A percentile compares a stretch with the other conserved stretches of the same genome.
Conservation (phyloP, 2,329 filamentous ascomycete genomes). For the Penicillium sp. region DNA sequence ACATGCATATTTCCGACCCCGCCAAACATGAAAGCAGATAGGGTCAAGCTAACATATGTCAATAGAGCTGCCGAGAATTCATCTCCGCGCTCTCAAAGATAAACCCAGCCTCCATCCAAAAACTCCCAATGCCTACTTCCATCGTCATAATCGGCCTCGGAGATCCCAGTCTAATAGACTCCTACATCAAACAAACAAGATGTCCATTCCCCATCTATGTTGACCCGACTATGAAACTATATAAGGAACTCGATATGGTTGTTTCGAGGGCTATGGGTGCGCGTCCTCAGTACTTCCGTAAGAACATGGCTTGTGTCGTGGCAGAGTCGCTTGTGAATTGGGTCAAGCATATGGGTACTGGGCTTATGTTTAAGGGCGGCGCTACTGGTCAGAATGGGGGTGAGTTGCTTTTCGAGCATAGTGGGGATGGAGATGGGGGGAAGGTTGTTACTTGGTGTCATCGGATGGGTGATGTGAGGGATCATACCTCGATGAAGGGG, state of each 20-base stretch:
- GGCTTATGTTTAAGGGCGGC: conserved; percentile 9
- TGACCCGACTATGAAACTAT: conserved; percentile 69
- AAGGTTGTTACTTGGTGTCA: conserved; percentile 71
- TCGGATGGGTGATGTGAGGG: conserved; percentile 75
- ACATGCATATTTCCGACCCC: no score
- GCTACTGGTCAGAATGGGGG: conserved; percentile 70
- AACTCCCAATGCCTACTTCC: conserved; percentile 57
- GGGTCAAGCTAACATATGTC: background rate
- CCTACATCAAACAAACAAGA: conserved; percentile 63
- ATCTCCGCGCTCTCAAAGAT: conserved; percentile 64
- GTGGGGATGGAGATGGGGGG: conserved; percentile 8
- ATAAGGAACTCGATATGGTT: conserved; percentile 68
- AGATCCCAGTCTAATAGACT: conserved; percentile 65
- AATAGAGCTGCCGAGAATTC: conserved; percentile 74
- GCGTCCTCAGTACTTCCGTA: conserved; percentile 65
- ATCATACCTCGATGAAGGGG: conserved; percentile 67
- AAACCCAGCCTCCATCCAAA: conserved; percentile 40
- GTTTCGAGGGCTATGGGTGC: conserved; percentile 63
- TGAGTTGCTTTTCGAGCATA: conserved; percentile 71
- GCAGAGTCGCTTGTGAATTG: conserved; percentile 58
- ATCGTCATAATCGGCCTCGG: conserved; percentile 74
- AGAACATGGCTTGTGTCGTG: conserved; percentile 48
- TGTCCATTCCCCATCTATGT: conserved; percentile 75
- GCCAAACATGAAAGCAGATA: no score
- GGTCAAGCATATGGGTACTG: conserved; percentile 49